Evolutionary conservation across 805 yeast genomes (phyloP).

Genomic region (Pichia californica): DNA sequence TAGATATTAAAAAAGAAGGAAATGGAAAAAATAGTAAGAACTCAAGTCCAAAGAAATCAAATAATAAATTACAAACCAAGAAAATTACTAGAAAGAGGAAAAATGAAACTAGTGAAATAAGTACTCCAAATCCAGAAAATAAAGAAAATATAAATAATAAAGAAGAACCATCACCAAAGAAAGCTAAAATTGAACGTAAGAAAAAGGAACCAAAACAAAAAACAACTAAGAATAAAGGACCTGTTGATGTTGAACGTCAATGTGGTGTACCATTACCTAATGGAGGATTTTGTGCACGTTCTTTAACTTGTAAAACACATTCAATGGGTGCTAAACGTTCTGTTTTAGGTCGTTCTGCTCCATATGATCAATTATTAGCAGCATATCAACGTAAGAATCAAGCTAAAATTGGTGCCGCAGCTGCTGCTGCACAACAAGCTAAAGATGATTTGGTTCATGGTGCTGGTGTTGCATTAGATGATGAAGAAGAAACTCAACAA

Average conservation of each 20-base stretch:
- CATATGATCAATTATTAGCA: conserved; percentile 81
- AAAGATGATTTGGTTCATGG: conserved; percentile 57
- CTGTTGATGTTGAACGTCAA: conserved; percentile 87
- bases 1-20: not conserved
- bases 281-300: conserved; percentile 95
- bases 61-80: conserved; percentile 2
- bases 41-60: conserved; percentile 7
- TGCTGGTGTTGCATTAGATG: conserved; percentile 49
- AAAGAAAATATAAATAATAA: conserved; percentile 22
- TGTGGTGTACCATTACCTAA: conserved; percentile 93
- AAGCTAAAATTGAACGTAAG: conserved; percentile 12
- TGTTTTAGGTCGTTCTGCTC: conserved; percentile 87
- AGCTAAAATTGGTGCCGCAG: conserved; percentile 78
- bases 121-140: not conserved
- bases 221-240: conserved; percentile 59
- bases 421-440: conserved; percentile 72
- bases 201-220: conserved; percentile 29
- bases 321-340: conserved; percentile 98
- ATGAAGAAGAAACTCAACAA: conserved; percentile 89
- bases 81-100: conserved; percentile 3
- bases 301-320: conserved; percentile 94
- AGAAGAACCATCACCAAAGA: conserved; percentile 19
- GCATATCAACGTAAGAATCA: conserved; percentile 91
- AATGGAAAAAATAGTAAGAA: no score
- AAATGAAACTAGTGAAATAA: not conserved